phyloP scores from a whole-genome alignment of 495 filamentous ascomycete species.

The Hypoxylon lenormandii region DNA sequence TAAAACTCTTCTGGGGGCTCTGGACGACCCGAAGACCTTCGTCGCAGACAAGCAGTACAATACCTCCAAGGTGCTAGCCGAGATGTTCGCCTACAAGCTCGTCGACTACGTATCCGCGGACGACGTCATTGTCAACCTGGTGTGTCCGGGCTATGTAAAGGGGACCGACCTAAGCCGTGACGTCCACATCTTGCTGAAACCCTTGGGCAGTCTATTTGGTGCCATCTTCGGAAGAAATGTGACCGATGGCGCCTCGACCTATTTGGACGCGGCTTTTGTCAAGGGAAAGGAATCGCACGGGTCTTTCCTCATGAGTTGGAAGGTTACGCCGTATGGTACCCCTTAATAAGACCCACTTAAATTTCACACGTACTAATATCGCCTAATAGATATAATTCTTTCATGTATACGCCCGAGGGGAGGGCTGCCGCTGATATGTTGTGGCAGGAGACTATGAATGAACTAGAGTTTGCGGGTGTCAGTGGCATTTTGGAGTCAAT shows the following conservation, averaged over 20 bases:
- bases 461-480: conserved; percentile 57
- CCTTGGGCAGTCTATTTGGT: conserved; percentile 39
- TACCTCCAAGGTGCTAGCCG: conserved; percentile 57
- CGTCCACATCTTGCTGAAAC: conserved; percentile 24
- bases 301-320: conserved; percentile 58
- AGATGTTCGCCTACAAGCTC: conserved; percentile 60
- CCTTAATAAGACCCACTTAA: not conserved
- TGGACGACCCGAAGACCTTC: conserved; percentile 58
- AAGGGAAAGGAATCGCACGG: conserved; percentile 62
- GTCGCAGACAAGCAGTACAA: conserved; percentile 54
- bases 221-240: conserved; percentile 47
- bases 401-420: conserved; percentile 57
- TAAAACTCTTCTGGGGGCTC: conserved; percentile 55
- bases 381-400: conserved; percentile 34
- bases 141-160: conserved; percentile 59
- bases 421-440: conserved; percentile 50
- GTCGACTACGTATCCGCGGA: conserved; percentile 56
- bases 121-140: conserved; percentile 63
- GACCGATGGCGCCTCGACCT: conserved; percentile 53
- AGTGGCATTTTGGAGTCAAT: conserved; percentile 51
- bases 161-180: conserved; percentile 59
- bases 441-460: conserved; percentile 60
- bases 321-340: conserved; percentile 56
- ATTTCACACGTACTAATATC: not conserved
- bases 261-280: conserved; percentile 56